Base-by-base conservation (phyloP, 768 basidiomycete species). In the Myochromella boudieri region DNA sequence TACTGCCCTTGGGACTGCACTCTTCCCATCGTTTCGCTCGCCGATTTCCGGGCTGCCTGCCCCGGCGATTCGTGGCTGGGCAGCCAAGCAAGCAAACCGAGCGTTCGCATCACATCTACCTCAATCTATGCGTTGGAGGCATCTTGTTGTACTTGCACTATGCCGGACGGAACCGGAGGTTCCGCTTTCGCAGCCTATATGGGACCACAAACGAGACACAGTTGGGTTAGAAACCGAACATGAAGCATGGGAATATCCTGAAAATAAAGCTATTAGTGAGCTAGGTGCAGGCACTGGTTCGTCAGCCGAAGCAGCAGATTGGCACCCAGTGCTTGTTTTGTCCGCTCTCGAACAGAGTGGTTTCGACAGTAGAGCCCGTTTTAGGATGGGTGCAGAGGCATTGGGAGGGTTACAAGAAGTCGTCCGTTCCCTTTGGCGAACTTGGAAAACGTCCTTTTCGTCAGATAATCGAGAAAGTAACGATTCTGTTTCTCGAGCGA, bases 241-340 rank as follows among this genome's bases (percentile, higher is more conserved):
- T 18, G 48, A 33, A 10, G 24, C 15, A 28, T 28, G 46, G 24
- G 42, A 50, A 24, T 40, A 44, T 9, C 20, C 10, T 1, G 15
- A 33, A 1, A 22, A 32, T 10, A n/a, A n/a, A n/a, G n/a, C 14
- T 17, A 14, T 34, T n/a, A 5, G 18, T n/a, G 7, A 34, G 5
- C 6, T 6, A 34, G 7, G 33, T 17, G 14, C 33, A 12, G n/a
- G 14, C 33, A 34, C 18, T n/a, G 18, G 5, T 17, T 6, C 6
- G 14, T 6, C 14, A 17, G n/a, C 33, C 5, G 5, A 12, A 14
- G 24, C 29, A n/a, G 47, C 52, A 3, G 59, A 60, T 29, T 80
- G 79, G 80, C 65, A 65, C 25, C 64, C 68, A 3, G 60, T 77
- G 4, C 68, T 75, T 49, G 65, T 68, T 11, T 56, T 80, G 27